Percentiles rank a stretch among this genome's conserved stretches.
These are phyloP conservation scores for Capsicum pubescens DNA, from an alignment of 257 asterid species.

Conservation along the genomic window DNA sequence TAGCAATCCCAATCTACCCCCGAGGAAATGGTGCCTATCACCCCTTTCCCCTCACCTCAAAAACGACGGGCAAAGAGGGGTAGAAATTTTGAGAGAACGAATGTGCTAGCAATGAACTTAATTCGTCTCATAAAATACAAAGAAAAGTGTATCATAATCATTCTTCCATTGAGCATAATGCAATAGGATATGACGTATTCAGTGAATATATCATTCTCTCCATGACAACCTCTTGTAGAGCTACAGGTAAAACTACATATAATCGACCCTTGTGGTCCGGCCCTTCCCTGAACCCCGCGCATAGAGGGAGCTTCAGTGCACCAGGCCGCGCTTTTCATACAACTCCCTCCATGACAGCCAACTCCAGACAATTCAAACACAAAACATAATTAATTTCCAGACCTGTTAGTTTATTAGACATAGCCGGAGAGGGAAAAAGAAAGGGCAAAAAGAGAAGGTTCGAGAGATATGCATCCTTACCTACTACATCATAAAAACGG, in stretches of 20 bases:
- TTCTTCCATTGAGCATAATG: neutral
- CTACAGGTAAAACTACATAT: too few relatives aligned
- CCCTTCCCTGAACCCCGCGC: too few relatives aligned
- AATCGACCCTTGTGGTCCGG: too few relatives aligned
- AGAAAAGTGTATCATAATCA: neutral
- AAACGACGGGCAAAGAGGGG: neutral
- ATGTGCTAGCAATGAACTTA: neutral
- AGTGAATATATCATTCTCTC: neutral
- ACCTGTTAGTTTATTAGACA: neutral
- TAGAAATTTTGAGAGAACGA: neutral
- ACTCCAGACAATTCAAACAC: slow-evolving; percentile 1
- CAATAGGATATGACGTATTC: neutral
- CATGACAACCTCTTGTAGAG: too few relatives aligned
- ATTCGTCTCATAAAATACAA: neutral
- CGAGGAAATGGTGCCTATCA: neutral
- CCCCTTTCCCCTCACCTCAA: neutral
- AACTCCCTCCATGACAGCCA: neutral
- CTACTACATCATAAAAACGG: slow-evolving; percentile 65
- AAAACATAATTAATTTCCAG: neutral
- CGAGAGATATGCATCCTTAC: slow-evolving; percentile 39
- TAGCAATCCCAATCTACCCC: neutral
- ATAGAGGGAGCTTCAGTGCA: too few relatives aligned
- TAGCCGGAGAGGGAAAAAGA: neutral
- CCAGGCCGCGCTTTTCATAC: too few relatives aligned
- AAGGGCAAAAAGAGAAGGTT: neutral